Evolutionary conservation across 345 rosid genomes (phyloP).

Genomic region (Acer negundo): DNA sequence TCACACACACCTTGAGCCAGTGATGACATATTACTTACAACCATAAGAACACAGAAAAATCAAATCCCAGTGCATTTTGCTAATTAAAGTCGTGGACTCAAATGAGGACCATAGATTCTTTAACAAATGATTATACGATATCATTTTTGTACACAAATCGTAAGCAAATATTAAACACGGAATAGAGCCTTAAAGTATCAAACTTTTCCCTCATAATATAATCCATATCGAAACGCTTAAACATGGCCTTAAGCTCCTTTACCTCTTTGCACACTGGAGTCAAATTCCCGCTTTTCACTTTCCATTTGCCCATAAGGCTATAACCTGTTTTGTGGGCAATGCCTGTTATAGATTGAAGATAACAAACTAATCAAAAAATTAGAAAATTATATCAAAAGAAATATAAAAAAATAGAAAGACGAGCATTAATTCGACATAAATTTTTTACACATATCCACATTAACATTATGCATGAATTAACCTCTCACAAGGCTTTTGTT

Average conservation of each 20-base stretch:
- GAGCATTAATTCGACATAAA: neutral
- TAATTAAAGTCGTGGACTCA: too few relatives aligned
- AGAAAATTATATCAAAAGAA: neutral
- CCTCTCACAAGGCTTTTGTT: neutral
- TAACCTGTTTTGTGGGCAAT: constrained; percentile 44
- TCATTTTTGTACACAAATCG: too few relatives aligned
- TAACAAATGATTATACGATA: too few relatives aligned
- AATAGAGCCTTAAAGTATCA: too few relatives aligned
- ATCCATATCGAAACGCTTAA: constrained; percentile 56
- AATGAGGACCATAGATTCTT: too few relatives aligned
- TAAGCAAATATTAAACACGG: too few relatives aligned
- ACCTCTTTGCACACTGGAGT: constrained; percentile 16
- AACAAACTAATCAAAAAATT: neutral
- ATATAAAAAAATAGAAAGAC: neutral
- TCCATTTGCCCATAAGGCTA: constrained; percentile 73
- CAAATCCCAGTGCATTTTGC: too few relatives aligned
- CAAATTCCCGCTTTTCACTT: constrained; percentile 33
- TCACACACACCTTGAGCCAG: too few relatives aligned
- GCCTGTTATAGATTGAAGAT: neutral
- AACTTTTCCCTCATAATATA: constrained; percentile 64
- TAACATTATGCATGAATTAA: neutral
- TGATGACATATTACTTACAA: too few relatives aligned
- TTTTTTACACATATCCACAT: neutral
- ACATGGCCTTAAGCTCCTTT: constrained; percentile 38
- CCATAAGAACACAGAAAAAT: too few relatives aligned